A percentile compares a stretch with the other conserved stretches of the same genome.
These are phyloP conservation scores for Saturnispora sekii DNA, from an alignment of 805 yeast genomes.

Conservation along the genomic window DNA sequence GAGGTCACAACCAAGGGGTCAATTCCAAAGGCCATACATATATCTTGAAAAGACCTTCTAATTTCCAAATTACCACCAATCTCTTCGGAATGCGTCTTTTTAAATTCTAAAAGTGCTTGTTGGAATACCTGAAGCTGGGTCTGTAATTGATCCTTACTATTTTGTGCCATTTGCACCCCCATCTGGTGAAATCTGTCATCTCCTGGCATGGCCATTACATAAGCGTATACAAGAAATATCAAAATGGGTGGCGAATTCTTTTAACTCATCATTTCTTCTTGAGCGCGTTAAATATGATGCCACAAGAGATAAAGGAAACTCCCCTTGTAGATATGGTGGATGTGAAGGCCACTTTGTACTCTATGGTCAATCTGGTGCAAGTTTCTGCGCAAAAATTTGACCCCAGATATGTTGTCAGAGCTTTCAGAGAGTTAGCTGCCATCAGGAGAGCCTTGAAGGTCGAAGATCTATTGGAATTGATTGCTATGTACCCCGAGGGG, in stretches of 20 bases:
- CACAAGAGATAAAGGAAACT: slow-evolving; percentile 4
- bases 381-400: slow-evolving; percentile 49
- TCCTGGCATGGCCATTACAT: background rate
- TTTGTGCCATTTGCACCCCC: slow-evolving; percentile 40
- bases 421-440: slow-evolving; percentile 71
- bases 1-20: slow-evolving; percentile 54
- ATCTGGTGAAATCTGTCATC: slow-evolving; percentile 36
- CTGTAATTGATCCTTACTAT: slow-evolving; percentile 50
- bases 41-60: slow-evolving; percentile 59
- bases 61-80: slow-evolving; percentile 55
- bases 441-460: slow-evolving; percentile 57
- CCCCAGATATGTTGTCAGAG: slow-evolving; percentile 78
- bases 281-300: slow-evolving; percentile 9
- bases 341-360: slow-evolving; percentile 3
- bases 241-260: background rate
- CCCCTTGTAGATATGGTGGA: background rate
- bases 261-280: slow-evolving; percentile 3
- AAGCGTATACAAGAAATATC: background rate
- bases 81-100: slow-evolving; percentile 59
- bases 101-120: slow-evolving; percentile 64
- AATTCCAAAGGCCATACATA: slow-evolving; percentile 74
- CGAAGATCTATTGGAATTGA: slow-evolving; percentile 43
- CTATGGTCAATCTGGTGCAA: slow-evolving; percentile 16
- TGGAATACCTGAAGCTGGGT: slow-evolving; percentile 74
- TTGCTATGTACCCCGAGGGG: slow-evolving; percentile 49